phyloP scores from a whole-genome alignment of 306 rosid species.

The Cucumis melo region DNA sequence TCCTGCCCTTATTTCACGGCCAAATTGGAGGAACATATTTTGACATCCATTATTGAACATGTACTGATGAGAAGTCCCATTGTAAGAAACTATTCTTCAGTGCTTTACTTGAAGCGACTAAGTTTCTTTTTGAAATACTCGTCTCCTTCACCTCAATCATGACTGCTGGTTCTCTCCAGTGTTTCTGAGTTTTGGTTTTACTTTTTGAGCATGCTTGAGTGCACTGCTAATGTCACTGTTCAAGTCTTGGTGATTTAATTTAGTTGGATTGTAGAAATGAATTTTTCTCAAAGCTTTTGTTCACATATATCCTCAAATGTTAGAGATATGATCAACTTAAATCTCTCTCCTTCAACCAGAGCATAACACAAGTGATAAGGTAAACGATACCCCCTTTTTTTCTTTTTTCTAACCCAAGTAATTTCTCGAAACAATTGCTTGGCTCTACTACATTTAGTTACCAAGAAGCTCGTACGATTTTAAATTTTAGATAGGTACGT shows the following conservation, averaged over 20 bases:
- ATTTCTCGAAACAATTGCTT: neutral
- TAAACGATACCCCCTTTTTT: neutral
- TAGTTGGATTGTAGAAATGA: neutral
- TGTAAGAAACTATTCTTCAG: neutral
- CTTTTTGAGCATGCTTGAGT: neutral
- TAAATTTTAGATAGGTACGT: neutral
- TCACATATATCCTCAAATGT: neutral
- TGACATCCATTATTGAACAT: neutral
- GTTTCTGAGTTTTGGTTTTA: neutral
- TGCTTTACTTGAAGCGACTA: neutral
- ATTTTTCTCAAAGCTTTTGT: neutral
- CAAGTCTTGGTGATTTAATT: neutral
- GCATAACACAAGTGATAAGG: neutral
- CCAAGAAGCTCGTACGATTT: neutral
- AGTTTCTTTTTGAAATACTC: neutral
- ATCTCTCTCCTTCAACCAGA: neutral
- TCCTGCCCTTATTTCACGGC: constrained; percentile 53
- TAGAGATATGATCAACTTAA: neutral
- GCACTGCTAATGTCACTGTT: neutral
- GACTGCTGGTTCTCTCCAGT: neutral
- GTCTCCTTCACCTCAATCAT: neutral
- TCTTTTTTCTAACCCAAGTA: neutral
- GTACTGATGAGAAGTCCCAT: neutral
- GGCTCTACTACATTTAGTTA: neutral
- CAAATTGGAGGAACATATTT: constrained; percentile 27